These are phyloP conservation scores for Didymellaceae sp. DNA, from an alignment of 2,329 filamentous ascomycete species.

Conservation along the genomic window DNA sequence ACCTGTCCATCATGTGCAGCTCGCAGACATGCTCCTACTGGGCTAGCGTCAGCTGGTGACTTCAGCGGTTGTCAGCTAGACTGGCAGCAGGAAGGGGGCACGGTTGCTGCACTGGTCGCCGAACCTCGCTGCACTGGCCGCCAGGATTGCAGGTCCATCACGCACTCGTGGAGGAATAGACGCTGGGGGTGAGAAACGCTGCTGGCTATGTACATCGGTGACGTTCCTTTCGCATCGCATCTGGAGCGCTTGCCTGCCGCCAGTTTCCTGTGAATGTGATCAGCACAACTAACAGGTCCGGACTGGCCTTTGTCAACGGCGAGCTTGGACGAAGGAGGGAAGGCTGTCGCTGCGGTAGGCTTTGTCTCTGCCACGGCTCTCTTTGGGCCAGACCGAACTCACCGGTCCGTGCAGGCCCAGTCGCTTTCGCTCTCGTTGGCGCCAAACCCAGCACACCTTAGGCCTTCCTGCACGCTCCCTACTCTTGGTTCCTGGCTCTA, in stretches of 20 bases:
- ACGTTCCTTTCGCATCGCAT: conserved; percentile 15
- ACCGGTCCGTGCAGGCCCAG: conserved; percentile 35
- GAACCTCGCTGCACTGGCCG: conserved; percentile 26
- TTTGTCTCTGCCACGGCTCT: conserved; percentile 41
- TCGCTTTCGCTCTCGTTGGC: conserved; percentile 37
- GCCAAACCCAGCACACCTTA: conserved; percentile 45
- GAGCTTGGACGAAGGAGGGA: conserved; percentile 29
- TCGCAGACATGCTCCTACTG: conserved; percentile 32
- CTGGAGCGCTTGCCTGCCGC: conserved; percentile 22
- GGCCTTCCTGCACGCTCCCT: conserved; percentile 29
- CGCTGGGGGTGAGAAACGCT: conserved; percentile 13
- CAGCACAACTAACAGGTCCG: conserved; percentile 24
- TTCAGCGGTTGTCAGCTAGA: conserved; percentile 38
- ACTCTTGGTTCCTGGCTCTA: conserved; percentile 42
- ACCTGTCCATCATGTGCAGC: conserved; percentile 43
- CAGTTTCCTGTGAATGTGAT: conserved; percentile 19
- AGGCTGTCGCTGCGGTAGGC: conserved; percentile 31
- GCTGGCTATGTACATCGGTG: conserved; percentile 5
- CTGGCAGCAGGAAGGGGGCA: conserved; percentile 28
- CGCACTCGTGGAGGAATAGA: conserved; percentile 6
- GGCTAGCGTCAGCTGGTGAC: conserved; percentile 34
- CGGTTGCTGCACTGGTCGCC: conserved; percentile 40
- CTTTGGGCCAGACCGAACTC: conserved; percentile 41
- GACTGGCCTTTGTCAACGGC: conserved; percentile 30
- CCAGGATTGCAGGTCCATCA: conserved; percentile 21